These are phyloP conservation scores for Perkinsus marinus DNA, from an alignment of 169 alveolate genomes.

Conservation along the genomic window DNA sequence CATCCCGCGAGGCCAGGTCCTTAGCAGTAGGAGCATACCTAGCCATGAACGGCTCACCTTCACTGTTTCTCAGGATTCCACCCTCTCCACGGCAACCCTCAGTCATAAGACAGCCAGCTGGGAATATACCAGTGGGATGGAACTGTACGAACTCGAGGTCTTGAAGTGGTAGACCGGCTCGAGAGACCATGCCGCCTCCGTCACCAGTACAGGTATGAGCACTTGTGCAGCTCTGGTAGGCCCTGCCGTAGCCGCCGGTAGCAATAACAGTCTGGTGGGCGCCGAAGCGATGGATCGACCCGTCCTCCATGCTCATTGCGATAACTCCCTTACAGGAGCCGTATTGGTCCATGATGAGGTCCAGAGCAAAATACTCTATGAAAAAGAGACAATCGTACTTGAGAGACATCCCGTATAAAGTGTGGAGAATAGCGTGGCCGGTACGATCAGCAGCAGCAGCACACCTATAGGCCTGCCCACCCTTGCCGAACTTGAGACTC, in stretches of 20 bases:
- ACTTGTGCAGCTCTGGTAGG: slow-evolving; percentile 89
- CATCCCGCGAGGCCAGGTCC: slow-evolving; percentile 95
- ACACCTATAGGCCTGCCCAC: slow-evolving; percentile 94
- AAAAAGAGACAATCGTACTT: slow-evolving; percentile 82
- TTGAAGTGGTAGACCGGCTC: slow-evolving; percentile 87
- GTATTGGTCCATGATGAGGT: slow-evolving; percentile 74
- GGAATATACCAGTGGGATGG: slow-evolving; percentile 96
- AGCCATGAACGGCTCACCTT: slow-evolving; percentile 90
- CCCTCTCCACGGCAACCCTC: slow-evolving; percentile 99
- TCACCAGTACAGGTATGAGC: slow-evolving; percentile 98
- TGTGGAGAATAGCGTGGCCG: slow-evolving; percentile 95
- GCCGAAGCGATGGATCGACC: slow-evolving; percentile 86
- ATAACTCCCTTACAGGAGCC: slow-evolving; percentile 75
- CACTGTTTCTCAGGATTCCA: slow-evolving; percentile 88
- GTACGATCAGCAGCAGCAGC: slow-evolving; percentile 98
- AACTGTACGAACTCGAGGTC: slow-evolving; percentile 94
- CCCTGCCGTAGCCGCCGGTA: slow-evolving; percentile 96
- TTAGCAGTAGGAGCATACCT: slow-evolving; percentile 87
- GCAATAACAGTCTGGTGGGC: slow-evolving; percentile 84
- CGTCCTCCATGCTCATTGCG: slow-evolving; percentile 86
- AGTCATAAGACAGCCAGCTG: slow-evolving; percentile 91
- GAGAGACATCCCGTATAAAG: slow-evolving; percentile 82
- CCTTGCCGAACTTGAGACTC: slow-evolving; percentile 84
- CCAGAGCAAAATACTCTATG: slow-evolving; percentile 91
- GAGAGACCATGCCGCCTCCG: slow-evolving; percentile 77